Conservation (phyloP, 140 eudicot species). For the Senecio squalidus region DNA sequence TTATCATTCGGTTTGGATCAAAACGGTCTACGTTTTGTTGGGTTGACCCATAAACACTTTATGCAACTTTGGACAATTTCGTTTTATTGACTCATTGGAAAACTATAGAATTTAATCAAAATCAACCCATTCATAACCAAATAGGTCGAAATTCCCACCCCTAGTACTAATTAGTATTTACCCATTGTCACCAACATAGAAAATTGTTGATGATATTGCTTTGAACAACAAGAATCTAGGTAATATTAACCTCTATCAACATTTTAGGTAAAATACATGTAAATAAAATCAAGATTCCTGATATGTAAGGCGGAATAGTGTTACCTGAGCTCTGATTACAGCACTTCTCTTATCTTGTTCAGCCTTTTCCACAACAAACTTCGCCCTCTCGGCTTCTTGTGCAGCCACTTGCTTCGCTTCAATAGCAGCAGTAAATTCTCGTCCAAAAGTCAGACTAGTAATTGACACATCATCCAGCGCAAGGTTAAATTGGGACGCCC, state of each 20-base stretch:
- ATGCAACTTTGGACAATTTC: too few relatives aligned
- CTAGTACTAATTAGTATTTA: background rate
- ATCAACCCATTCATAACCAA: too few relatives aligned
- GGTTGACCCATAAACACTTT: too few relatives aligned
- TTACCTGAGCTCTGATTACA: conserved; percentile 37
- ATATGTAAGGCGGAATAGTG: background rate
- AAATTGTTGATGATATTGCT: background rate
- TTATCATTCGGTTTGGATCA: too few relatives aligned
- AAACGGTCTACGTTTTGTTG: too few relatives aligned
- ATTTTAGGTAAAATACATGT: too few relatives aligned
- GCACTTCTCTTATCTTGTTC: conserved; percentile 82
- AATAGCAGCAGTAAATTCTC: conserved; percentile 68
- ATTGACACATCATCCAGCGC: conserved; percentile 78
- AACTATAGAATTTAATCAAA: too few relatives aligned
- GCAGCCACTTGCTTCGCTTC: conserved; percentile 86
- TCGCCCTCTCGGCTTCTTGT: conserved; percentile 83
- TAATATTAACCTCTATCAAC: too few relatives aligned
- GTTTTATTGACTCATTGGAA: too few relatives aligned
- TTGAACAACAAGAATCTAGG: background rate
- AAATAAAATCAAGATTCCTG: too few relatives aligned
- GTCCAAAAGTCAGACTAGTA: conserved; percentile 61
- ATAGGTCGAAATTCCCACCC: too few relatives aligned
- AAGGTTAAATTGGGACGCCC: conserved; percentile 61
- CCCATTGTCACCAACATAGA: background rate
- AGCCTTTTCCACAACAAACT: conserved; percentile 74